Conservation (phyloP, 306 rosid species). For the Albizia julibrissin region DNA sequence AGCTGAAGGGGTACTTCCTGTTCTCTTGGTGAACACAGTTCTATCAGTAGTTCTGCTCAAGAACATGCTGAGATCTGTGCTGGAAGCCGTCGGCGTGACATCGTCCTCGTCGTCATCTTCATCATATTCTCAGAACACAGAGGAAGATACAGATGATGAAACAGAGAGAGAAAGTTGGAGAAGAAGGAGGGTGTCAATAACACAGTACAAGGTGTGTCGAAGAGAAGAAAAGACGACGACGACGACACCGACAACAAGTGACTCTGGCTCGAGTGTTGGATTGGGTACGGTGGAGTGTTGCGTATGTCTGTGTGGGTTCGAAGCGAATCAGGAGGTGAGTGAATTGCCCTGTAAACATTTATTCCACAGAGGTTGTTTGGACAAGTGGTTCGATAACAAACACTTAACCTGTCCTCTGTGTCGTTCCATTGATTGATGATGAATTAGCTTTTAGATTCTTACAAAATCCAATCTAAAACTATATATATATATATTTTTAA, state of each 20-base stretch:
- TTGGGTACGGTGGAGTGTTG: constrained; percentile 50
- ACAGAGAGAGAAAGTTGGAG: not conserved
- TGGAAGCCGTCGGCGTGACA: constrained; percentile 44
- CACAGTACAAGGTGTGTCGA: constrained; percentile 42
- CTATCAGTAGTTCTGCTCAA: constrained; percentile 57
- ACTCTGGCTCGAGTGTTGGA: not conserved
- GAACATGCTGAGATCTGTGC: constrained; percentile 63
- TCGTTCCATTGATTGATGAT: constrained; percentile 49
- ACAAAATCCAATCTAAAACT: not conserved
- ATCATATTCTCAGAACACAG: constrained; percentile 17
- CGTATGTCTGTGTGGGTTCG: constrained; percentile 74
- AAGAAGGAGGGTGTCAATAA: constrained; percentile 47
- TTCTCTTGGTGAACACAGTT: constrained; percentile 67
- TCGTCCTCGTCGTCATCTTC: not conserved
- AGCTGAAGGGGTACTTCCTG: constrained; percentile 62
- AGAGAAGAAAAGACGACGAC: not conserved
- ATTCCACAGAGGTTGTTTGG: constrained; percentile 75
- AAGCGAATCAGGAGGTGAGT: constrained; percentile 73
- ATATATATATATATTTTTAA: not conserved
- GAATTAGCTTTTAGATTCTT: not conserved
- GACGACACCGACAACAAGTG: not conserved
- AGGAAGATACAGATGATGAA: constrained; percentile 39
- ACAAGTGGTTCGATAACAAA: constrained; percentile 72
- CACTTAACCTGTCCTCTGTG: constrained; percentile 76
- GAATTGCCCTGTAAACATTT: constrained; percentile 81